Base-by-base conservation (phyloP, 139 green algal genomes). In the Chara braunii region DNA sequence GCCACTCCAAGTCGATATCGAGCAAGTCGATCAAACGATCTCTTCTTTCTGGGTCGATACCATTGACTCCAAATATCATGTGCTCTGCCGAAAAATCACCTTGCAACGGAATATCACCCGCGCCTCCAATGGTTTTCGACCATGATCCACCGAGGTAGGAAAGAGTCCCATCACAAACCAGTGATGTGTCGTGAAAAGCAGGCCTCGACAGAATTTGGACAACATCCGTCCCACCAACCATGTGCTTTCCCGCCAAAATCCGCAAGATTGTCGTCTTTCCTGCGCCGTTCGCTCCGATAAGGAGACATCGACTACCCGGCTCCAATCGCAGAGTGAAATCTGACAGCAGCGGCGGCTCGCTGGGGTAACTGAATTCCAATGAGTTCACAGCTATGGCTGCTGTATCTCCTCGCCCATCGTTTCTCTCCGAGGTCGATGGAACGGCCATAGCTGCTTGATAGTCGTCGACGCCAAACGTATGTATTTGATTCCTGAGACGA, bases 101-200 rank as follows among this genome's bases (percentile, higher is more conserved):
- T 74, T 88, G 70, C 43, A 97, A 71, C 4, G 91, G 88, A 3
- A 97, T 73, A 61, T 79, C 81, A 62, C 64, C 64, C 64, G 71
- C 91, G 70, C 95, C 95, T 8, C 91, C 92, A 28, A 98, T 79
- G 77, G 96, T 89, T 0, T 88, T 74, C 51, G 85, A 83, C 92
- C 92, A 98, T 67, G 86, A 92, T 44, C 91, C 90, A 1, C 92
- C 92, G 26, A 98, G 68, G 64, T 98, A 98, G 2, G 85, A 71
- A 22, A 98, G 74, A 1, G 84, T 69, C 2, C 92, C 92, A 30
- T 43, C 73, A 51, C 67, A 85, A 11, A 87, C 92, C 2, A 98
- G 81, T 28, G 73, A 26, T 14, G 85, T 95, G 64, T 89, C 83
- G 60, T 97, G 90, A 80, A 98, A 98, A 40, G 92, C 87, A 5